These are phyloP conservation scores for Phylloporus sp. DNA, from an alignment of 768 basidiomycete species.

Conservation along the genomic window DNA sequence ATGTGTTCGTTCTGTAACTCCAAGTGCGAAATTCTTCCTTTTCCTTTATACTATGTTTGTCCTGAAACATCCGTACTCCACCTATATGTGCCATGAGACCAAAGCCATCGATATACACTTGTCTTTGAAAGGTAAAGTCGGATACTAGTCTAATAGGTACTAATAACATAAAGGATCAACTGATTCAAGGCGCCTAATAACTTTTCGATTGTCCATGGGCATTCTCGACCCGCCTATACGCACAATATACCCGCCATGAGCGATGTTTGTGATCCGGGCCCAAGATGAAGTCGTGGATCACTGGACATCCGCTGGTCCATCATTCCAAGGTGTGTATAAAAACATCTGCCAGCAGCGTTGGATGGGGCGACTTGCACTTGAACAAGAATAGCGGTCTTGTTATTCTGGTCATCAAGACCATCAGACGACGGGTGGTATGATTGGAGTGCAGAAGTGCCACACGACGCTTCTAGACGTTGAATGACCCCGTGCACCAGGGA, in stretches of 20 bases:
- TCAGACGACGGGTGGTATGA: neutral
- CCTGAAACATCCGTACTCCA: no score
- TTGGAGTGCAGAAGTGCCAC: neutral
- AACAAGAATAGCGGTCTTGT: constrained; percentile 20
- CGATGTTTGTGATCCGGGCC: constrained; percentile 16
- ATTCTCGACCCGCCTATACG: constrained; percentile 10
- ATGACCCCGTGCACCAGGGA: constrained; percentile 27
- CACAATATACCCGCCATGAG: constrained; percentile 27
- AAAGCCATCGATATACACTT: no score
- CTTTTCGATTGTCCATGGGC: no score
- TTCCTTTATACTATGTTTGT: no score
- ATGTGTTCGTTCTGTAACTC: no score
- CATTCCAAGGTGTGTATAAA: constrained; percentile 30
- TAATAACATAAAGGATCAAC: neutral
- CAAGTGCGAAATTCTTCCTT: no score
- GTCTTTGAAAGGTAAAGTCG: no score
- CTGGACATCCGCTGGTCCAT: constrained; percentile 15
- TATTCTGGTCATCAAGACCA: neutral
- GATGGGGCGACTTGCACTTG: constrained; percentile 26
- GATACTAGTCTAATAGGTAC: neutral
- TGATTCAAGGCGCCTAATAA: no score
- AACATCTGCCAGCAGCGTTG: constrained; percentile 24
- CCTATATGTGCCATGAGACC: no score
- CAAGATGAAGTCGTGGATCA: constrained; percentile 10
- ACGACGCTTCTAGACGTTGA: constrained; percentile 21